Conservation (phyloP, 495 filamentous ascomycete species). For the Hyaloscypha finlandica region DNA sequence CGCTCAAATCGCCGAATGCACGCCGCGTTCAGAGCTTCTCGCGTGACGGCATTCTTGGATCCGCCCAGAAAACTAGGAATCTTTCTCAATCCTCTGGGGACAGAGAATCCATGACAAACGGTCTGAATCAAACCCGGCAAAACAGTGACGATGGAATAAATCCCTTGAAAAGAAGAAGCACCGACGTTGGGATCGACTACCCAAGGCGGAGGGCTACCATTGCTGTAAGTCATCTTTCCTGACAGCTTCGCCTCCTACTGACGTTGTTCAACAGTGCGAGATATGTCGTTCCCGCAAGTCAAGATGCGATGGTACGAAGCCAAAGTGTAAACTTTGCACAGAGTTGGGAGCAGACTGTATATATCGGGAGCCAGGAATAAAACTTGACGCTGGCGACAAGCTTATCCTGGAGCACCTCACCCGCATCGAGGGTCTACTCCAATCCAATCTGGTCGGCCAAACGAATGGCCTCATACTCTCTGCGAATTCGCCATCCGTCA, state of each 20-base stretch:
- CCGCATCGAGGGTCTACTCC: slow-evolving; percentile 75
- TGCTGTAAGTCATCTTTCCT: slow-evolving; percentile 54
- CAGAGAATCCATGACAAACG: slow-evolving; percentile 35
- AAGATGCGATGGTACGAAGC: slow-evolving; percentile 78
- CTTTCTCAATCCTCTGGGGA: slow-evolving; percentile 53
- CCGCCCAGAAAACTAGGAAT: slow-evolving; percentile 57
- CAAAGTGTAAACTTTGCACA: slow-evolving; percentile 80
- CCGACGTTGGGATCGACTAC: slow-evolving; percentile 65
- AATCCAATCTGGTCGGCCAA: slow-evolving; percentile 59
- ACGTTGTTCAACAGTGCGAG: slow-evolving; percentile 60
- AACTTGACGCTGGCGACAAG: slow-evolving; percentile 83
- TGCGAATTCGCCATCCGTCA: slow-evolving; percentile 66
- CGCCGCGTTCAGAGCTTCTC: slow-evolving; percentile 52
- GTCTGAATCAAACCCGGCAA: slow-evolving; percentile 44
- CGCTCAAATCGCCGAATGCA: slow-evolving; percentile 52
- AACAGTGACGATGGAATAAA: slow-evolving; percentile 51
- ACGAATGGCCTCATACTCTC: slow-evolving; percentile 50
- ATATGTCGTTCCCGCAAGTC: slow-evolving; percentile 84
- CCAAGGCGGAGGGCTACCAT: slow-evolving; percentile 71
- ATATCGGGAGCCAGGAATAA: slow-evolving; percentile 84
- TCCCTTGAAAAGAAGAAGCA: slow-evolving; percentile 64
- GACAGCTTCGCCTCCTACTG: slow-evolving; percentile 11
- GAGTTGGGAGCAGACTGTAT: slow-evolving; percentile 81
- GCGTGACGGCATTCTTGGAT: slow-evolving; percentile 58
- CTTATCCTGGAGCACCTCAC: slow-evolving; percentile 76